Conservation (phyloP, 2,329 filamentous ascomycete species). For the Scedosporium apiospermum region DNA sequence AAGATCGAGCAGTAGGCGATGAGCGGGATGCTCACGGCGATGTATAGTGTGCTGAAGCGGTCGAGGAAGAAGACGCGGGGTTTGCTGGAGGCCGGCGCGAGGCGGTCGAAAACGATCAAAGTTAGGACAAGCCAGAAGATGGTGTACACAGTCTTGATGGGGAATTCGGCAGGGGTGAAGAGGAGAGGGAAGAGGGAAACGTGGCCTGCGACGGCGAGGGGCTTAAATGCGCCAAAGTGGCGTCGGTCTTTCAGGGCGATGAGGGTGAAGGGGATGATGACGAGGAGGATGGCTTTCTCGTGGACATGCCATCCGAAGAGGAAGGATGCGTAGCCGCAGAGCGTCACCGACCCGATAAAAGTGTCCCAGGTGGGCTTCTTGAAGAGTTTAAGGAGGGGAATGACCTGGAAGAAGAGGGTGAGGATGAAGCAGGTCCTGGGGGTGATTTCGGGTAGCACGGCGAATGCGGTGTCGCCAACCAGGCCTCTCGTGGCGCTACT, state of each 20-base stretch:
- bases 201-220: conserved; percentile 84
- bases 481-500: conserved; percentile 87
- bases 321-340: conserved; percentile 94
- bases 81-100: conserved; percentile 69
- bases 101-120: conserved; percentile 73
- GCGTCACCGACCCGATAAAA: conserved; percentile 80
- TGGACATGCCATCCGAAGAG: conserved; percentile 98
- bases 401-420: conserved; percentile 72
- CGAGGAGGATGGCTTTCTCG: conserved; percentile 89
- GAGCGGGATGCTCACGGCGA: conserved; percentile 78
- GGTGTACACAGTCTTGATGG: conserved; percentile 88
- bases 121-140: conserved; percentile 85
- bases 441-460: conserved; percentile 79
- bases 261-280: conserved; percentile 91
- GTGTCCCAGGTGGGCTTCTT: conserved; percentile 72
- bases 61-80: conserved; percentile 85
- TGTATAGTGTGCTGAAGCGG: conserved; percentile 82
- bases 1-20: conserved; percentile 81
- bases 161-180: conserved; percentile 87
- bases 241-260: conserved; percentile 83
- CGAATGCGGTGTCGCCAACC: conserved; percentile 89
- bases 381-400: conserved; percentile 78
- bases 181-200: conserved; percentile 91
- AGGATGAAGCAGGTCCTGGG: conserved; percentile 72
- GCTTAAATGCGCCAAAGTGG: conserved; percentile 84